Evolutionary conservation across 2,329 filamentous ascomycete genomes (phyloP).

Genomic region (Pseudocercospora macadamiae): DNA sequence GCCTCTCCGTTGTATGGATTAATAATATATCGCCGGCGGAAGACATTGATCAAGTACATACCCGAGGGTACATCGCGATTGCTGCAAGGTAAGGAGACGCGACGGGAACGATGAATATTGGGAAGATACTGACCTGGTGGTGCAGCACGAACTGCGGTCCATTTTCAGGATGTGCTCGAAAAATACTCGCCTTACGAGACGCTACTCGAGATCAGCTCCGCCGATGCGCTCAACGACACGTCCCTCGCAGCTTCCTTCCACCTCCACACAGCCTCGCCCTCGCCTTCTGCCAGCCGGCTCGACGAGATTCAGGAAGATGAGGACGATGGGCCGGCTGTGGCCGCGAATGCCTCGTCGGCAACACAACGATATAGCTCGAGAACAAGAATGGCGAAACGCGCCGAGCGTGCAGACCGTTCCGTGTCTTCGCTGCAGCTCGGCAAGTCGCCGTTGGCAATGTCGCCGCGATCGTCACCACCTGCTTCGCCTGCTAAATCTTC

Average conservation of each 20-base stretch:
- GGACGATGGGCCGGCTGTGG: slow-evolving; percentile 51
- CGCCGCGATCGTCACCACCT: slow-evolving; percentile 33
- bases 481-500: slow-evolving; percentile 24
- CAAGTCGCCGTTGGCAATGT: slow-evolving; percentile 2
- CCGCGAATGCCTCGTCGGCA: slow-evolving; percentile 14
- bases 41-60: slow-evolving; percentile 89
- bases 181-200: slow-evolving; percentile 85
- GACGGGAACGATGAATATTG: not conserved
- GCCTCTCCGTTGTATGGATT: slow-evolving; percentile 89
- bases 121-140: slow-evolving; percentile 2
- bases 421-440: slow-evolving; percentile 21
- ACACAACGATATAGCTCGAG: slow-evolving; percentile 31
- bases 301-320: slow-evolving; percentile 94
- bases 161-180: slow-evolving; percentile 64
- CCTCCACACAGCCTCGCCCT: slow-evolving; percentile 82
- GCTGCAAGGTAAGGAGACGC: slow-evolving; percentile 73
- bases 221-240: slow-evolving; percentile 83
- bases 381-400: slow-evolving; percentile 26
- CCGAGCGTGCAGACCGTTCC: slow-evolving; percentile 24
- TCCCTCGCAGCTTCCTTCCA: slow-evolving; percentile 87
- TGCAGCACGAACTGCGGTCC: slow-evolving; percentile 77
- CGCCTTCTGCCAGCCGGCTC: slow-evolving; percentile 79
- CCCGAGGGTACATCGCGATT: slow-evolving; percentile 89
- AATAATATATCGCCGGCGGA: slow-evolving; percentile 83
- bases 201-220: slow-evolving; percentile 72